These are phyloP conservation scores for Scheffersomyces amazonensis DNA, from an alignment of 805 yeast species.

Conservation along the genomic window DNA sequence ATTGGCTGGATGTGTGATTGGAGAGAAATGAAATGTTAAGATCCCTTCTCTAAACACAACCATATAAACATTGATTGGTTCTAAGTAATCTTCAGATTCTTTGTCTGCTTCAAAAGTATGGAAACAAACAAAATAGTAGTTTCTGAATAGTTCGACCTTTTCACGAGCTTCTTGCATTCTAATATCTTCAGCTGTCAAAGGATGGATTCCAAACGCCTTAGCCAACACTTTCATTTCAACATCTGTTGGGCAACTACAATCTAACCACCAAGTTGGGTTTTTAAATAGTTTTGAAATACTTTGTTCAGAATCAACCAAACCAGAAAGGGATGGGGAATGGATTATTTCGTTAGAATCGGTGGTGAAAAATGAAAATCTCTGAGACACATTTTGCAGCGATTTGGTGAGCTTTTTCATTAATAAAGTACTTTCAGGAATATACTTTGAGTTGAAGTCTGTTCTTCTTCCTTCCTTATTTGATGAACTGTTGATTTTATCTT, in stretches of 20 bases:
- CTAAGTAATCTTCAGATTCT: conserved; percentile 79
- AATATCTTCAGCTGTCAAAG: conserved; percentile 96
- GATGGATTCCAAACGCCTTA: conserved; percentile 95
- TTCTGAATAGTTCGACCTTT: conserved; percentile 87
- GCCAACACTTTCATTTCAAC: conserved; percentile 89
- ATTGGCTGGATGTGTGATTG: conserved; percentile 59
- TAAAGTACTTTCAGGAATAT: no score
- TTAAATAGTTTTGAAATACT: no score
- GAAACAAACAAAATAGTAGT: conserved; percentile 93
- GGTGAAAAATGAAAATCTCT: no score
- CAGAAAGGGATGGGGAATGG: no score
- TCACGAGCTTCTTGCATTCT: conserved; percentile 96
- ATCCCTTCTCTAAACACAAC: conserved; percentile 62
- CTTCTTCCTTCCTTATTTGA: no score
- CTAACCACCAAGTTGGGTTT: conserved; percentile 93
- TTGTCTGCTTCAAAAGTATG: conserved; percentile 89
- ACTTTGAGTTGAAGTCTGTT: no score
- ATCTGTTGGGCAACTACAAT: conserved; percentile 91
- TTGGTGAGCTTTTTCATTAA: no score
- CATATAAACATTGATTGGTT: conserved; percentile 72
- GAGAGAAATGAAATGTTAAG: conserved; percentile 57
- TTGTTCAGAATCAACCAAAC: no score
- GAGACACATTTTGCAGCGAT: no score
- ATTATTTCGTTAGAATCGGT: no score
- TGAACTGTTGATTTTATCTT: no score